These are phyloP conservation scores for Nicotiana undulata DNA, from an alignment of 257 asterid genomes.

Conservation along the genomic window DNA sequence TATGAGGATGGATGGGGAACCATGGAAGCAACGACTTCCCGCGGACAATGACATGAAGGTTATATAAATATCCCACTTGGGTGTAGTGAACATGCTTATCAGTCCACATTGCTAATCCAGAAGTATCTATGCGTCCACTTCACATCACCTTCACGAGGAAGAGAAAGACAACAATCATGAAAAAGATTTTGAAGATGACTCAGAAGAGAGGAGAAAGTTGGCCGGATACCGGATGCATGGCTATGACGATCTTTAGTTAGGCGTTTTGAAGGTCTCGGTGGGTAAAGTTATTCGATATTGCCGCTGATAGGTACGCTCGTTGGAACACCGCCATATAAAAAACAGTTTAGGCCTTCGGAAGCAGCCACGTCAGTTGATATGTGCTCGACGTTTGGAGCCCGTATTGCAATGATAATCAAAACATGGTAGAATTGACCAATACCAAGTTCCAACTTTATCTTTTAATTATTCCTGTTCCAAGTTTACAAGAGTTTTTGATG, in stretches of 20 bases:
- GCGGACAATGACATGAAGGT: constrained; percentile 48
- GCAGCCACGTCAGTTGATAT: too few relatives aligned
- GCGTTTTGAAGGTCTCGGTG: background rate
- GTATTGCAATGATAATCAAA: too few relatives aligned
- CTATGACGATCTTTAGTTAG: constrained; percentile 29
- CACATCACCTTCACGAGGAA: constrained; percentile 24
- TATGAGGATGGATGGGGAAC: constrained; percentile 92
- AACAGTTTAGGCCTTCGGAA: too few relatives aligned
- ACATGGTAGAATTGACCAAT: too few relatives aligned
- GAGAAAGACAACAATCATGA: constrained; percentile 28
- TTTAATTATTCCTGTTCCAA: too few relatives aligned
- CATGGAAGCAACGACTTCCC: constrained; percentile 88
- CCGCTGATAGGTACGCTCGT: too few relatives aligned
- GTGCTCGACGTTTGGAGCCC: too few relatives aligned
- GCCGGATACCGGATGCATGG: constrained; percentile 53
- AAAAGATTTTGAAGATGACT: constrained; percentile 2
- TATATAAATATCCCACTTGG: constrained; percentile 61
- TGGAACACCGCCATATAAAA: too few relatives aligned
- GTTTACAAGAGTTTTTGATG: too few relatives aligned
- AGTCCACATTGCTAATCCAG: constrained; percentile 44
- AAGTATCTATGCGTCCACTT: constrained; percentile 42
- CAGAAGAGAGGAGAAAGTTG: constrained; percentile 61
- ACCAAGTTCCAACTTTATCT: too few relatives aligned
- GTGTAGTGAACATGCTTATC: constrained; percentile 77
- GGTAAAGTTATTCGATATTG: background rate